These are phyloP conservation scores for Colletotrichum camelliae DNA, from an alignment of 2,329 filamentous ascomycete genomes.

Conservation along the genomic window DNA sequence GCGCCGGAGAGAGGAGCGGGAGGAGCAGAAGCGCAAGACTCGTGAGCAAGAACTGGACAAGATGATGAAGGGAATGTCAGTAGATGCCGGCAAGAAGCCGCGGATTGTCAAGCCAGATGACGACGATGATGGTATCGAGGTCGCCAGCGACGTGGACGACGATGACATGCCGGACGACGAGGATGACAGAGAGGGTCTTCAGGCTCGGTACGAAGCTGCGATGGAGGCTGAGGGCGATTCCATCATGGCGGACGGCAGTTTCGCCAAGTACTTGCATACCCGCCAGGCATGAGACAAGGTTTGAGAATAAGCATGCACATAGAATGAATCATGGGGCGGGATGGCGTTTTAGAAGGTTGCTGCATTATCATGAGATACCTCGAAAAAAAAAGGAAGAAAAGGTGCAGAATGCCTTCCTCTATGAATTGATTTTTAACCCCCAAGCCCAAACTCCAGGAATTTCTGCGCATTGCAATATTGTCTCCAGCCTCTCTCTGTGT, in stretches of 20 bases:
- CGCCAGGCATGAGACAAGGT: slow-evolving; percentile 34
- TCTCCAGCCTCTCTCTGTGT: too few species aligned
- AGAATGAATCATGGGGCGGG: slow-evolving; percentile 4
- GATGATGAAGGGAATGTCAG: slow-evolving; percentile 91
- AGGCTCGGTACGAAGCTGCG: slow-evolving; percentile 78
- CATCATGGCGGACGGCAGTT: slow-evolving; percentile 61
- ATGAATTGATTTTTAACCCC: slow-evolving; percentile 22
- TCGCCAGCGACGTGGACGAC: slow-evolving; percentile 64
- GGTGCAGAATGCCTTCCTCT: slow-evolving; percentile 21
- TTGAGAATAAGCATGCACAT: slow-evolving; percentile 25
- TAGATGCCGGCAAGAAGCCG: slow-evolving; percentile 36
- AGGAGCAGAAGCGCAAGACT: slow-evolving; percentile 73
- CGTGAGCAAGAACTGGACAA: slow-evolving; percentile 85
- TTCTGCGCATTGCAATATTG: neutral
- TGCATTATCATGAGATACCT: slow-evolving; percentile 25
- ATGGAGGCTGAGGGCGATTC: slow-evolving; percentile 64
- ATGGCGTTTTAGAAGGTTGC: slow-evolving; percentile 20
- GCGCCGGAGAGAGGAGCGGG: slow-evolving; percentile 74
- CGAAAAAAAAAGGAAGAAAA: slow-evolving; percentile 20
- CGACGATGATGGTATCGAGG: slow-evolving; percentile 54
- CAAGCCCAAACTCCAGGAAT: slow-evolving; percentile 13
- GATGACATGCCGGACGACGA: slow-evolving; percentile 66
- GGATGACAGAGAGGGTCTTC: slow-evolving; percentile 68
- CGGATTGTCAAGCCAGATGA: slow-evolving; percentile 40
- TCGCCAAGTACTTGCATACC: slow-evolving; percentile 63